These are phyloP conservation scores for Thuja plicata DNA, from an alignment of 83 land plant species.

Conservation along the genomic window DNA sequence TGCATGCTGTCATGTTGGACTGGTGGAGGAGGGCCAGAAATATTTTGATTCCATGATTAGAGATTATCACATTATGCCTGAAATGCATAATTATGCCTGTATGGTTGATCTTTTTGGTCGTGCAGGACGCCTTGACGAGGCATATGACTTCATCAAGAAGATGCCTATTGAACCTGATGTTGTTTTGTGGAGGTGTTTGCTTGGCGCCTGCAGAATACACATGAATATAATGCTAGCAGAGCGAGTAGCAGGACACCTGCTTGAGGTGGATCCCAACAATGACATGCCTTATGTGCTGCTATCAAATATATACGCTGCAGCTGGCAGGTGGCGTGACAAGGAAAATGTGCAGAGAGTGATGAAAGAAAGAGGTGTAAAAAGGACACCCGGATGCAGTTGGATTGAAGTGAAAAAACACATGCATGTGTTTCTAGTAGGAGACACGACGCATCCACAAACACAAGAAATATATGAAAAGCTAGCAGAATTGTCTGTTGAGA, in stretches of 20 bases:
- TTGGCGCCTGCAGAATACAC: constrained; percentile 11
- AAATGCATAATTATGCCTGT: constrained; percentile 1
- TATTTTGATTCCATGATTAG: constrained; percentile 10
- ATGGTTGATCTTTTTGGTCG: constrained; percentile 15
- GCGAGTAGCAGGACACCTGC: background rate
- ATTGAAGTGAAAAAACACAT: background rate
- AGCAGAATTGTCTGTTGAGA: constrained; percentile 1
- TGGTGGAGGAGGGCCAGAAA: constrained; percentile 19
- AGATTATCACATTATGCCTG: constrained; percentile 5
- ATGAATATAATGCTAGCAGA: constrained; percentile 3
- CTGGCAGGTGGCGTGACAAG: constrained; percentile 12
- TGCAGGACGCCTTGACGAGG: constrained; percentile 1
- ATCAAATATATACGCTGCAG: constrained; percentile 12
- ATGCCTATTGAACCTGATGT: constrained; percentile 13
- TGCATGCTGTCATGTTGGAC: constrained; percentile 28
- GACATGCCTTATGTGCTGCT: constrained; percentile 8
- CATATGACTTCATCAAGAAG: background rate
- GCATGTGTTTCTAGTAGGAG: background rate
- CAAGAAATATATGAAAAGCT: constrained; percentile 2
- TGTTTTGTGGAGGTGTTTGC: constrained; percentile 5
- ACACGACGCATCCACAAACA: background rate
- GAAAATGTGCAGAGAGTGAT: constrained; percentile 5
- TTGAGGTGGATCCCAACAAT: background rate
- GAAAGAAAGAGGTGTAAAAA: constrained; percentile 4
- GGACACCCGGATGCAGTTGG: constrained; percentile 13